A percentile compares a stretch with the other conserved stretches of the same genome.
Evolutionary conservation across 495 filamentous ascomycete genomes (phyloP).

Genomic region (Aspergillus ostianus): DNA sequence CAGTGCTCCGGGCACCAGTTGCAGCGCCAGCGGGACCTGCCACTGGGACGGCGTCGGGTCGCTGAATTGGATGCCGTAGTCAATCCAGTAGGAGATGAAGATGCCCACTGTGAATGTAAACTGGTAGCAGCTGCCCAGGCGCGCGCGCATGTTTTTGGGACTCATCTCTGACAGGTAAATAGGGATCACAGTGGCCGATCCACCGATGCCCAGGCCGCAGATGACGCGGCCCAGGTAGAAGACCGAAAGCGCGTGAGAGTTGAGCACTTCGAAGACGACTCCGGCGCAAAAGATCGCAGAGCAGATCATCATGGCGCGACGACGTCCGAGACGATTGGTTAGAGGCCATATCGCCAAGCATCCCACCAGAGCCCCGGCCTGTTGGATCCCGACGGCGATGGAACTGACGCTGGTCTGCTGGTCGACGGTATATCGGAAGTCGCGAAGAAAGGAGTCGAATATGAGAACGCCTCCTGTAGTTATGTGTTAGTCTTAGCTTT

Average conservation of each 20-base stretch:
- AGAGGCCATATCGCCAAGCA: constrained; percentile 52
- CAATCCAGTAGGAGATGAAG: constrained; percentile 52
- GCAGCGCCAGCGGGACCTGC: constrained; percentile 54
- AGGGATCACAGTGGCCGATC: constrained; percentile 54
- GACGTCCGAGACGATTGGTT: constrained; percentile 43
- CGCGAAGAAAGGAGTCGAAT: constrained; percentile 44
- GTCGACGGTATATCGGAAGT: constrained; percentile 36
- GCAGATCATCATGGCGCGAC: constrained; percentile 42
- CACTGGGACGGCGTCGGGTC: constrained; percentile 52
- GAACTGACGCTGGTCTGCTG: constrained; percentile 41
- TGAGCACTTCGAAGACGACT: constrained; percentile 44
- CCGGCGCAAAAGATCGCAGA: constrained; percentile 48
- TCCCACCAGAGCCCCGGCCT: constrained; percentile 46
- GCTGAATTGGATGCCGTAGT: constrained; percentile 55
- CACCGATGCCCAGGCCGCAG: constrained; percentile 57
- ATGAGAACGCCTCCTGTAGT: constrained; percentile 45
- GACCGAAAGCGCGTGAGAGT: constrained; percentile 37
- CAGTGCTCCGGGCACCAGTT: constrained; percentile 48
- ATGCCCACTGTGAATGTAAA: constrained; percentile 54
- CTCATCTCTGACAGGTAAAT: constrained; percentile 59
- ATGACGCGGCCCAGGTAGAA: constrained; percentile 52
- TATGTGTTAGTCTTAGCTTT: not conserved
- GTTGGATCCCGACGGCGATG: constrained; percentile 47
- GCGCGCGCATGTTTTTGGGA: constrained; percentile 52
- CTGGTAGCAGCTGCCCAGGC: constrained; percentile 52